These are phyloP conservation scores for Ammopiptanthus mongolicus DNA, from an alignment of 306 rosid genomes.

Conservation along the genomic window DNA sequence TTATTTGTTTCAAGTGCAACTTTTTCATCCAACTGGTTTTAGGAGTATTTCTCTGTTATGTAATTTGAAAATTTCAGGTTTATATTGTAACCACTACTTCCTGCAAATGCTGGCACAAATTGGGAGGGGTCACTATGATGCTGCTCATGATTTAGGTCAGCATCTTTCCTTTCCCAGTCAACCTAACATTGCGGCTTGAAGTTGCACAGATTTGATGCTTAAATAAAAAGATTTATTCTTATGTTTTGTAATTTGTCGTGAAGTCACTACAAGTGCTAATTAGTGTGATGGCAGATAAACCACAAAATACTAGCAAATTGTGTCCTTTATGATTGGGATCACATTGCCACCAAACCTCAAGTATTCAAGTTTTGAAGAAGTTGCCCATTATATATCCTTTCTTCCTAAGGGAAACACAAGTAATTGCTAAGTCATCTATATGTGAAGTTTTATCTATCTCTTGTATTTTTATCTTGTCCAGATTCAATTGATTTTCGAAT, in stretches of 20 bases:
- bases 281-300: background rate
- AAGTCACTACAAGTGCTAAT: background rate
- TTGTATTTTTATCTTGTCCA: conserved; percentile 15
- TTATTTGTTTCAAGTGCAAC: conserved; percentile 13
- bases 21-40: background rate
- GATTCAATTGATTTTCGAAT: conserved; percentile 58
- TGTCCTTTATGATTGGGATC: background rate
- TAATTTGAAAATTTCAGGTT: conserved; percentile 47
- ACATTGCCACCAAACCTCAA: background rate
- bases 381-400: background rate
- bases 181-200: background rate
- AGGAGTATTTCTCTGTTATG: background rate
- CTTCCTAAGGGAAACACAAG: background rate
- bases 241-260: conserved; percentile 3
- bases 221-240: background rate
- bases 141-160: conserved; percentile 68
- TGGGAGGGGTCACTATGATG: conserved; percentile 70
- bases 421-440: background rate
- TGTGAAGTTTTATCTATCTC: background rate
- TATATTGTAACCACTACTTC: conserved; percentile 85
- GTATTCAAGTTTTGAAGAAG: background rate
- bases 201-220: background rate
- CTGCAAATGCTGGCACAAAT: conserved; percentile 84
- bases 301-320: background rate
- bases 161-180: conserved; percentile 4